Percentiles rank a stretch among this genome's conserved stretches.
phyloP scores from a whole-genome alignment of 257 asterid species.

The Anisodus tanguticus region DNA sequence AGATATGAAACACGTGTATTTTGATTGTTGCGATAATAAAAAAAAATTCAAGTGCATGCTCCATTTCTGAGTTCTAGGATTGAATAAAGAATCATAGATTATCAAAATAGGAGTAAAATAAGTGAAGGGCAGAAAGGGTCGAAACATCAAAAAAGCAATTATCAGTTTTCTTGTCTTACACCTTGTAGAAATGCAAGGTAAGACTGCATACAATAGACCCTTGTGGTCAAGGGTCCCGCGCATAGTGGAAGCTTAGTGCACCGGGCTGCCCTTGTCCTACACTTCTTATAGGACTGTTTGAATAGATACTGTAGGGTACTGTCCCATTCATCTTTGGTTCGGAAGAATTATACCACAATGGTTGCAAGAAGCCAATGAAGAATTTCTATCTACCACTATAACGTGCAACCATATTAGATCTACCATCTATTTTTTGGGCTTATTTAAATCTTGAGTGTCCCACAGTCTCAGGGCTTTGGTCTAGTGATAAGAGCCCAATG shows the following conservation, averaged over 20 bases:
- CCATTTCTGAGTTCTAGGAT: background rate
- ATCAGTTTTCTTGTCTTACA: slow-evolving; percentile 1
- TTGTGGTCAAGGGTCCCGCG: too few species aligned
- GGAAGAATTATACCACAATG: background rate
- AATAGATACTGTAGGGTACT: background rate
- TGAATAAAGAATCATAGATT: slow-evolving; percentile 4
- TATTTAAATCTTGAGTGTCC: background rate
- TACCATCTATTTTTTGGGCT: background rate
- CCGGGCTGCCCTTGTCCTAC: background rate
- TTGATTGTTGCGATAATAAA: background rate
- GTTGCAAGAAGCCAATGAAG: background rate
- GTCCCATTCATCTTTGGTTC: background rate
- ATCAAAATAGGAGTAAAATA: background rate
- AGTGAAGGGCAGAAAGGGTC: slow-evolving; percentile 16
- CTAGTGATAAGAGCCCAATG: background rate
- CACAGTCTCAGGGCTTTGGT: background rate
- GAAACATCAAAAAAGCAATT: background rate
- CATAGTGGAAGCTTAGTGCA: too few species aligned
- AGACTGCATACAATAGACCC: too few species aligned
- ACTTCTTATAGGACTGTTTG: background rate
- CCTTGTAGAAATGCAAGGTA: too few species aligned
- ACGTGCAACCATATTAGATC: background rate
- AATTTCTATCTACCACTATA: background rate
- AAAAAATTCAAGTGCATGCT: background rate
- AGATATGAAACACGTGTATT: background rate